Evolutionary conservation across 805 yeast genomes (phyloP), one percentile per base, ranked within the genome.

Genomic region (Phaffomyces thermotolerans): DNA sequence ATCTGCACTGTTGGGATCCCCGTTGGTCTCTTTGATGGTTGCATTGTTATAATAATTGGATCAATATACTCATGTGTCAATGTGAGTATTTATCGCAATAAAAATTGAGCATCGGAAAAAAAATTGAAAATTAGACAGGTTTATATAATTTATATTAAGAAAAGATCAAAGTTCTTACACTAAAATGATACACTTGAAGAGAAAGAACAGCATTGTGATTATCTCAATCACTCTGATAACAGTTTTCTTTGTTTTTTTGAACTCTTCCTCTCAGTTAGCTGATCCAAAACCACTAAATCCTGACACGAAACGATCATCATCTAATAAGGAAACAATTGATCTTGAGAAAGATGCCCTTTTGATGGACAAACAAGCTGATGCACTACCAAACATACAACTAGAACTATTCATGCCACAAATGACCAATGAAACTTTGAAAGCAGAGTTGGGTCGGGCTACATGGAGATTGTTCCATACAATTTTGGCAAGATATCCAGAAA

Each of bases 381-480:
- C n/a, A 31, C 8, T 53, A 18, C 23, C 22, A 27, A 18, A 37
- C 4, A 10, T 43, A 9, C 31, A 35, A 13, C 2, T 43, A 10
- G 36, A 36, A 18, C 46, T 59, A n/a, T 56, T 58, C 57, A 93
- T 93, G 99, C 95, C 95, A 7, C 77, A 86, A 52, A 89, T 93
- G 95, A 84, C 84, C 14, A 91, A 91, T 62, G 89, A 81, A 51
- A 83, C 89, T 0, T 66, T 79, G 42, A 77, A 79, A 56, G 93
- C 95, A 2, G 93, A 85, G 55, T 73, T 91, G 7, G 99, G 99
- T 1, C 75, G 85, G 45, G 84, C 97, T 0, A 81, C 95, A 0
- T 91, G 99, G 99, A 85, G 58, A 57, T 66, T 91, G 35, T 79
- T 93, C 58, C 99, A 93, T 64, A 91, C 98, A 0, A 80, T 90